Evolutionary conservation across 2,329 filamentous ascomycete species (phyloP), one percentile per base, ranked within the genome.

Genomic region (Cladorrhinum sp.): DNA sequence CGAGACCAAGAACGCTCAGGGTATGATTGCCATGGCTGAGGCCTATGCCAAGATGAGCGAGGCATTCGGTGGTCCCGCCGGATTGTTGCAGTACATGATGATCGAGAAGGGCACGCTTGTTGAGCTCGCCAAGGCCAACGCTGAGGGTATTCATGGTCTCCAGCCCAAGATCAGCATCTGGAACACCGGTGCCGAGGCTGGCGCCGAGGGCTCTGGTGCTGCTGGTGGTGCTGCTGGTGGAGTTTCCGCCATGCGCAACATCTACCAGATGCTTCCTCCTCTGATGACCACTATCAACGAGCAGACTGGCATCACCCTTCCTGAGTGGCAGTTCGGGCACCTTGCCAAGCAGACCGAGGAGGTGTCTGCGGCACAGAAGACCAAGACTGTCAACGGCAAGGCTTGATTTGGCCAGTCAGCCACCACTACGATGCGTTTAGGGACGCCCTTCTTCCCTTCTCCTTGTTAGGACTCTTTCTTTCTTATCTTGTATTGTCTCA

Each of bases 111-210:
- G 88, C 67, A 90, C 88, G 0, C 94, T 91, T 73, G 84, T 90
- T 71, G 83, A 87, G 68, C 83, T 96, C 55, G 91, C 91, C 61
- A 82, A 88, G 68, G 90, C 90, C 55, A 96, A 96, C 68, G 91
- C 89, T 52, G 73, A 81, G 30, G 91, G 90, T 30, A 85, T 96
- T 71, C 81, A 85, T 56, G 91, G 91, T 24, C 76, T 96, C 66
- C 84, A 92, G 73, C 92, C 92, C 66, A 96, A 96, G 87, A 95
- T 96, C 77, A 92, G 87, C 64, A 86, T 94, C 24, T 96, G 91
- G 92, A 95, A 91, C 72, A 96, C 91, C 8, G 90, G 90, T 49
- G 73, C 76, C 54, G 77, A 82, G 55, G 79, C 73, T 2, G 76
- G 75, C 10, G 71, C 71, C 16, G 75, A 68, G 50, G 73, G 71